Evolutionary conservation across 2,329 filamentous ascomycete genomes (phyloP), one percentile per base, ranked within the genome.

Genomic region (Atkinsonella hypoxylon): DNA sequence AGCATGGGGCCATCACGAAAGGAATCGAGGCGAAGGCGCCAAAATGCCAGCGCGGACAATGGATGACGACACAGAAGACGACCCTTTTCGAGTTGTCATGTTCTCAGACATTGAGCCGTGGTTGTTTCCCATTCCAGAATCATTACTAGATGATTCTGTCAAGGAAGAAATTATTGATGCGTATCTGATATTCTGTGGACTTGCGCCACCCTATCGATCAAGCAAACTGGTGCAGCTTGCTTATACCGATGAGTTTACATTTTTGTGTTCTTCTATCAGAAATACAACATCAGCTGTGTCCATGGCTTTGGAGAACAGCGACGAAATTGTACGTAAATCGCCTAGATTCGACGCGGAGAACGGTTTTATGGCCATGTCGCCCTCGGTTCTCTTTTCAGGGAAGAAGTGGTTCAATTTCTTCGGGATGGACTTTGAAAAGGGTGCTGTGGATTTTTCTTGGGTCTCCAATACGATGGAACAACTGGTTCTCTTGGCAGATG

Each of bases 11-110:
- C 59, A 58, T 0, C 53, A 74, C 12, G 89, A 94, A 61, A 61
- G 64, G n/a, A 64, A 70, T 11, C 69, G 68, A 30, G 70, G 71
- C 1, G 54, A 60, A 13, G 67, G 68, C 41, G 73, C 83, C 9
- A 71, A 69, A 40, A 69, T 82, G 51, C 87, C 89, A 6, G 86
- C 86, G 15, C 79, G 86, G 46, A 85, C 85, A 0, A 72, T 85
- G 53, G 89, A 96, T 62, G 82, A 89, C 26, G 75, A 79, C 2
- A 78, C 77, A 15, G 84, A 88, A 55, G 84, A 90, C 52, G 91
- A 96, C 59, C 86, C 89, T 0, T 95, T 86, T 57, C 78, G 89
- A 36, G 79, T 93, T 3, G 78, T 95, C 44, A 78, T 96, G 60
- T 89, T 83, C 57, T 78, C 81, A 0, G 93, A 97, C 62, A 71